Evolutionary conservation across 768 basidiomycete species (phyloP).

Genomic region (Nidularia sp.): DNA sequence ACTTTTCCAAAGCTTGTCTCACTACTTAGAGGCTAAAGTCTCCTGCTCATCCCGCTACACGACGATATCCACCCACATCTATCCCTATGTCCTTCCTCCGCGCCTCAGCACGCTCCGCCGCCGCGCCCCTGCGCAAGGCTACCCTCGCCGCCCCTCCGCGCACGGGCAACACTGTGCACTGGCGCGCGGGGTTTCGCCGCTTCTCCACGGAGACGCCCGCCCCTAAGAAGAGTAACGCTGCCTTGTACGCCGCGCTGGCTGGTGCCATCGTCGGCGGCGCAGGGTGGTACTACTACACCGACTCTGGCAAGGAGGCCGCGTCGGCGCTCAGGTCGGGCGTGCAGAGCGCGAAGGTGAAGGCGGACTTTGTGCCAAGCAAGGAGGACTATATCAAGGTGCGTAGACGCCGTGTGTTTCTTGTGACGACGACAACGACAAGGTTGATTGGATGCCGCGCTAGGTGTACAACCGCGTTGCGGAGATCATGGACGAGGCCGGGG

Average conservation of each 20-base stretch:
- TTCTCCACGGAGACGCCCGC: slow-evolving; percentile 56
- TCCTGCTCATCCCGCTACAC: no score
- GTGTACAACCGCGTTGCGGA: slow-evolving; percentile 91
- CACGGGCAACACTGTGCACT: slow-evolving; percentile 12
- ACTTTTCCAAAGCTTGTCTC: slow-evolving; percentile 1
- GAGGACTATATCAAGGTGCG: slow-evolving; percentile 87
- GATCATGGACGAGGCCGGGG: slow-evolving; percentile 66
- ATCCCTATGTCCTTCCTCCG: slow-evolving; percentile 57
- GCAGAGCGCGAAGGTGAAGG: slow-evolving; percentile 58
- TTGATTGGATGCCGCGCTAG: slow-evolving; percentile 24
- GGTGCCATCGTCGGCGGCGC: slow-evolving; percentile 52
- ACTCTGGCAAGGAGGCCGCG: slow-evolving; percentile 44
- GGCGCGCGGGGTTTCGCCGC: slow-evolving; percentile 47
- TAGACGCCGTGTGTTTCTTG: not conserved
- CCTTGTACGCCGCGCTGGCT: slow-evolving; percentile 58
- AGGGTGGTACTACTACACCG: slow-evolving; percentile 53
- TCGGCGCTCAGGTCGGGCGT: slow-evolving; percentile 58
- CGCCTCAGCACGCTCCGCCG: slow-evolving; percentile 39
- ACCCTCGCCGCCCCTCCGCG: slow-evolving; percentile 10
- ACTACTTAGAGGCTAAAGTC: slow-evolving; percentile 10
- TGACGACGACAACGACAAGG: not conserved
- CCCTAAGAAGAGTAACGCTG: slow-evolving; percentile 44
- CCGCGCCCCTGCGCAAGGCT: slow-evolving; percentile 23
- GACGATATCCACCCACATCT: not conserved
- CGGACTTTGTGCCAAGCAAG: slow-evolving; percentile 71